phyloP scores from a whole-genome alignment of 345 rosid genomes.

The Barbarea vulgaris region DNA sequence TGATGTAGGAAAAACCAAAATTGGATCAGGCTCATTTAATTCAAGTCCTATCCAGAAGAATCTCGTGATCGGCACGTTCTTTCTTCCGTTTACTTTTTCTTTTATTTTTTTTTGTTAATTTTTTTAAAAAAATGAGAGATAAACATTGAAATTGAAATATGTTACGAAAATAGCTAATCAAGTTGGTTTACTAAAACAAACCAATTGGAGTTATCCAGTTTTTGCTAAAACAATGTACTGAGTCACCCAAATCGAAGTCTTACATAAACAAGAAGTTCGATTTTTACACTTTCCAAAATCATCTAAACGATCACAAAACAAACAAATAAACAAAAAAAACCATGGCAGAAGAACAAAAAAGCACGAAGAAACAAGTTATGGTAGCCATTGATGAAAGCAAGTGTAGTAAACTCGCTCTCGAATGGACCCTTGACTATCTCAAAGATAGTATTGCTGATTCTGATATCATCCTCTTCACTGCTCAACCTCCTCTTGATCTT shows the following conservation, averaged over 20 bases:
- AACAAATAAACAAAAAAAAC: too few species aligned
- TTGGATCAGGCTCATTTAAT: background rate
- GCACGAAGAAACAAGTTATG: conserved; percentile 65
- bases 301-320: too few species aligned
- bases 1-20: too few species aligned
- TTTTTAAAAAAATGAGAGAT: too few species aligned
- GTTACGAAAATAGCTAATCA: too few species aligned
- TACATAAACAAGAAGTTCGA: background rate
- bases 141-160: too few species aligned
- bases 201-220: background rate
- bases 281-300: too few species aligned
- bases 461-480: conserved; percentile 60
- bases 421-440: conserved; percentile 61
- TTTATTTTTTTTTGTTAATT: too few species aligned
- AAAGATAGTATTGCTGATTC: conserved; percentile 47
- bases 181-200: too few species aligned
- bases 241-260: background rate
- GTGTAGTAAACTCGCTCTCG: conserved; percentile 62
- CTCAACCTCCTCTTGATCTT: conserved; percentile 47
- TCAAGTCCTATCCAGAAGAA: background rate
- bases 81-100: too few species aligned
- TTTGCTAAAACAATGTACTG: background rate
- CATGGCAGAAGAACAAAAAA: conserved; percentile 40
- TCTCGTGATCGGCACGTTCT: too few species aligned
- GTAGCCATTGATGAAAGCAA: conserved; percentile 83